Evolutionary conservation across 1,284 basidiomycete species (phyloP), one percentile per base, ranked within the genome.

Genomic region (Amanita bisporigera): DNA sequence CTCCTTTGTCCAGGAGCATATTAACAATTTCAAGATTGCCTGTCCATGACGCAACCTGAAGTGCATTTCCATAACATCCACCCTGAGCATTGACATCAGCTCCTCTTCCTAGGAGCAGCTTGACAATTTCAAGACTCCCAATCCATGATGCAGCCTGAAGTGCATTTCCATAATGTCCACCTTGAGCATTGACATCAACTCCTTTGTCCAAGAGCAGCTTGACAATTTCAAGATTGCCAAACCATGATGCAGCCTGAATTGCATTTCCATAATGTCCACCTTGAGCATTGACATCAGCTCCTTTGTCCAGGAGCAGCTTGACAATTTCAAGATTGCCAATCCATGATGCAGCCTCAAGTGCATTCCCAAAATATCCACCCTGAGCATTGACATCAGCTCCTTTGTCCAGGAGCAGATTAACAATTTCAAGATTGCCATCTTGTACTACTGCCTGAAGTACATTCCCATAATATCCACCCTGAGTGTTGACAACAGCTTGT

Each of bases 101-200:
- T 24, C 65, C 65, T 19, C 26, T 52, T 3, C 61, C 67, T 6
- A 68, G 31, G 21, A 69, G 62, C 14, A 67, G 63, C 50, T 55
- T 29, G 38, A 67, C 68, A 55, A 65, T 52, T 12, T n/a, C n/a
- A n/a, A n/a, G n/a, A n/a, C n/a, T n/a, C n/a, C n/a, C n/a, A n/a
- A n/a, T n/a, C n/a, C n/a, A n/a, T n/a, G n/a, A n/a, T n/a, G n/a
- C 65, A 29, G 29, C 52, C 4, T 62, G 64, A 4, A 68, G 31
- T 33, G 31, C 31, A 33, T 33, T 33, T 10, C 31, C 31, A 33
- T 10, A 33, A 5, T 33, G 1, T 14, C 29, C 40, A 31, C 17
- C 12, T 14, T 24, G 5, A 15, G n/a, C 57, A 41, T 38, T 59
- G 19, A 59, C 31, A 31, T 59, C 17, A 31, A 29, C 57, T 19